Conservation (phyloP, 345 rosid genomes). For the Carallia brachiata region DNA sequence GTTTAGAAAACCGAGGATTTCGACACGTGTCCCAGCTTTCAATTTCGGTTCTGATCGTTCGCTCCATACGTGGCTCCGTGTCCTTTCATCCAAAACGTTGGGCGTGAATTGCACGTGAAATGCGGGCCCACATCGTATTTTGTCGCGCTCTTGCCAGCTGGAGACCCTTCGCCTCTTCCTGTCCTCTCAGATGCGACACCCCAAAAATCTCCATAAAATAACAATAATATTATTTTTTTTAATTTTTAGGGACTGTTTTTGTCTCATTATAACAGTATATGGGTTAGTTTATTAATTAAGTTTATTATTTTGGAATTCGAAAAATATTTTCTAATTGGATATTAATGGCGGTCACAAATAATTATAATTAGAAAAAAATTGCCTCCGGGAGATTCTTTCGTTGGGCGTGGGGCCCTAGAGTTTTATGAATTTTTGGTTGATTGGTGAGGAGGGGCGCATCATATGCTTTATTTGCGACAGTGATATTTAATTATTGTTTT, state of each 20-base stretch:
- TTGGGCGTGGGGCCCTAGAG: constrained; percentile 1
- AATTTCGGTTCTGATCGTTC: not conserved
- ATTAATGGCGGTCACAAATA: no score
- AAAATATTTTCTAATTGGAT: not conserved
- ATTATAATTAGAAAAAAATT: no score
- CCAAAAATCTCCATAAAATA: not conserved
- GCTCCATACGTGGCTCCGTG: not conserved
- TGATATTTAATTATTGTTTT: not conserved
- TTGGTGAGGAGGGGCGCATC: constrained; percentile 14
- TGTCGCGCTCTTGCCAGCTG: not conserved
- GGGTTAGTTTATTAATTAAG: constrained; percentile 20
- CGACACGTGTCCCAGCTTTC: not conserved
- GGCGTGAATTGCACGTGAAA: not conserved
- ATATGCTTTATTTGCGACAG: constrained; percentile 22
- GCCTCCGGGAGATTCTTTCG: not conserved
- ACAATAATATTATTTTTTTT: no score
- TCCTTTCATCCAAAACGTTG: not conserved
- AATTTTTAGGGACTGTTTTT: no score
- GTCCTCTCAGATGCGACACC: not conserved
- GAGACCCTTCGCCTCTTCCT: not conserved
- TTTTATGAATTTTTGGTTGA: constrained; percentile 1
- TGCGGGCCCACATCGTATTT: not conserved
- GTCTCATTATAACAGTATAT: no score
- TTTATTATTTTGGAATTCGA: not conserved
- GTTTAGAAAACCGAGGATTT: not conserved